These are phyloP conservation scores for Acanthamoeba royreba DNA, from an alignment of 208 protist genomes.

Conservation along the genomic window DNA sequence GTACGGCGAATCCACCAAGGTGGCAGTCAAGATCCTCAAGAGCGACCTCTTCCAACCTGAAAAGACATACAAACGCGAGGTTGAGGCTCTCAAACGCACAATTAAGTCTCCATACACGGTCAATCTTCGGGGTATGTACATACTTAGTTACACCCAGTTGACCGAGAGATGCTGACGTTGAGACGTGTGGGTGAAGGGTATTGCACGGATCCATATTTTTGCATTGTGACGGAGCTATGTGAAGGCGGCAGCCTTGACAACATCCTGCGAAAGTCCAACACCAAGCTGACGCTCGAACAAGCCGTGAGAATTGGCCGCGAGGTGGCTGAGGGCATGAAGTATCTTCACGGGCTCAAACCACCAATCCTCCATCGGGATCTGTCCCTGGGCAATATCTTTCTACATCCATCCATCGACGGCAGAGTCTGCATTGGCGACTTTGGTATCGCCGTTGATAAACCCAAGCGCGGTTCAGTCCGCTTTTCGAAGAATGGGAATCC, in stretches of 20 bases:
- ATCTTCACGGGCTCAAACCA: conserved; percentile 13
- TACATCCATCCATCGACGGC: neutral
- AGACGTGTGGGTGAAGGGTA: neutral
- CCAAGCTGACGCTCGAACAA: neutral
- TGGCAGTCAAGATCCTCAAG: conserved; percentile 5
- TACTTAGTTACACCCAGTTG: too few species aligned
- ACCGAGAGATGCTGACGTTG: too few species aligned
- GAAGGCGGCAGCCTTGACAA: conserved; percentile 25
- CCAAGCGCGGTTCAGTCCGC: neutral
- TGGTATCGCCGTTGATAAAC: neutral
- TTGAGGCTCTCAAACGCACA: conserved; percentile 18
- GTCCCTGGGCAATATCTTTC: neutral
- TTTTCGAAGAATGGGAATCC: neutral
- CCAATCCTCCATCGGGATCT: conserved; percentile 19
- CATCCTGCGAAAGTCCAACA: neutral
- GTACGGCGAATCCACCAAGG: neutral
- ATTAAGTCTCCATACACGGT: neutral
- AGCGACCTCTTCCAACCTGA: conserved; percentile 7
- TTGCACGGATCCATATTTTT: conserved; percentile 13
- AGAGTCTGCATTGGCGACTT: neutral
- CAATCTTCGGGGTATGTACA: neutral
- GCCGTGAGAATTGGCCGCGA: neutral
- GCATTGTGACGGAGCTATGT: conserved; percentile 28
- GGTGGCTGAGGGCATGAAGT: conserved; percentile 2
- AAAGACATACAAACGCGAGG: neutral